phyloP scores from a whole-genome alignment of 345 rosid species.

The Citrus mangshanensis region DNA sequence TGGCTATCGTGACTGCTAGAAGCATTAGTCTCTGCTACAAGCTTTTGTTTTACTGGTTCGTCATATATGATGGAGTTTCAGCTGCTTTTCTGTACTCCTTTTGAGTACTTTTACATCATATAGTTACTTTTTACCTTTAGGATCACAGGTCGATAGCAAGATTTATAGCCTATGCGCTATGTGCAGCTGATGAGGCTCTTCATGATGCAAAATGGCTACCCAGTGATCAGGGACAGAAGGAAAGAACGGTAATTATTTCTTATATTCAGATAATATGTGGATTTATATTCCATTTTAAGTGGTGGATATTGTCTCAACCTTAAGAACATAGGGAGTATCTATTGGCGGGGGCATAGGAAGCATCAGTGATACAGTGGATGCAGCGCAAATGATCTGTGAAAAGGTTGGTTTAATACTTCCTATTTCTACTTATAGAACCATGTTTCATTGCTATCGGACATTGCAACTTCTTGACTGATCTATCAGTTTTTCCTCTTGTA shows the following conservation, averaged over 20 bases:
- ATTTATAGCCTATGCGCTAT: constrained; percentile 84
- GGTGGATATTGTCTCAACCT: not conserved
- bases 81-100: not conserved
- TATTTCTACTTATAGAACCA: not conserved
- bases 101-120: not conserved
- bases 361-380: constrained; percentile 76
- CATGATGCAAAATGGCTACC: constrained; percentile 86
- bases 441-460: not conserved
- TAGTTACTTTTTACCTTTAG: constrained; percentile 24
- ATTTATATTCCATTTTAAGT: not conserved
- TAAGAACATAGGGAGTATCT: constrained; percentile 73
- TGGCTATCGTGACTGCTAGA: not conserved
- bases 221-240: constrained; percentile 63
- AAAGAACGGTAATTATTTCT: constrained; percentile 55
- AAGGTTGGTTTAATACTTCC: constrained; percentile 48
- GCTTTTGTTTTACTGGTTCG: not conserved
- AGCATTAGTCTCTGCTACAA: not conserved
- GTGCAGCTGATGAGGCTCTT: constrained; percentile 92
- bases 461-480: not conserved
- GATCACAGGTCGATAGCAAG: constrained; percentile 72
- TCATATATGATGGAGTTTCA: not conserved
- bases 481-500: not conserved
- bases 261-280: not conserved
- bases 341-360: constrained; percentile 97
- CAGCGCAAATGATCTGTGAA: constrained; percentile 83